Evolutionary conservation across 768 basidiomycete genomes (phyloP), one percentile per base, ranked within the genome.

Genomic region (Naganishia randhawae): DNA sequence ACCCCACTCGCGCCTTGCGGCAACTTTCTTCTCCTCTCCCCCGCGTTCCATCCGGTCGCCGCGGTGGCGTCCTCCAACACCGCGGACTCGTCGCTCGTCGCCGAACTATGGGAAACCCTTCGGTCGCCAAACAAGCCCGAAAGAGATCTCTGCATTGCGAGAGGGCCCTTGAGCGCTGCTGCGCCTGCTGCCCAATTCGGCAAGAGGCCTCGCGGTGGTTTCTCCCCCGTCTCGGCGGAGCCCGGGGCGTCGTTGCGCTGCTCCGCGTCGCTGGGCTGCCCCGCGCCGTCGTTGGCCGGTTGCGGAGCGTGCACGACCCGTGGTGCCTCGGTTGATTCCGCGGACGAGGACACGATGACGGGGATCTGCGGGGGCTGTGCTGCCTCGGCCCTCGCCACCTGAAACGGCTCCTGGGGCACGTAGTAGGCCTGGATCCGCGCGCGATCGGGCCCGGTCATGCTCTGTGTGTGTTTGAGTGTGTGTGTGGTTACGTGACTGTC

Each of bases 301-400:
- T 48, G 45, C 14, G 57, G 57, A 19, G 27, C 57, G 37, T 39
- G 39, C 22, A 61, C 57, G 57, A 61, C 22, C 25, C 25, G 57
- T 3, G 57, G 57, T 25, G 35, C 57, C 27, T 61, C 37, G 39
- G 39, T 61, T 5, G 57, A 61, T 61, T 61, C 57, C 29, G 57
- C 57, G 14, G 57, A 61, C 17, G 57, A 61, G 35, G 57, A 61
- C 2, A 61, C 57, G 57, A 61, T 61, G 33, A 61, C 5, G 8
- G 35, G 27, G 31, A 25, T 25, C 0, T 22, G 22, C 1, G 57
- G 57, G 16, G 57, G 22, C 8, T 25, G 17, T 22, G 37, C 45
- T 13, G 81, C 83, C 74, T 89, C 86, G 16, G 16, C 33, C 32
- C 32, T 35, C 32, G 32, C 57, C 35, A 61, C 22, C 57, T 61